Base-by-base conservation (phyloP, 164 flowering plant species). In the Piper longum region DNA sequence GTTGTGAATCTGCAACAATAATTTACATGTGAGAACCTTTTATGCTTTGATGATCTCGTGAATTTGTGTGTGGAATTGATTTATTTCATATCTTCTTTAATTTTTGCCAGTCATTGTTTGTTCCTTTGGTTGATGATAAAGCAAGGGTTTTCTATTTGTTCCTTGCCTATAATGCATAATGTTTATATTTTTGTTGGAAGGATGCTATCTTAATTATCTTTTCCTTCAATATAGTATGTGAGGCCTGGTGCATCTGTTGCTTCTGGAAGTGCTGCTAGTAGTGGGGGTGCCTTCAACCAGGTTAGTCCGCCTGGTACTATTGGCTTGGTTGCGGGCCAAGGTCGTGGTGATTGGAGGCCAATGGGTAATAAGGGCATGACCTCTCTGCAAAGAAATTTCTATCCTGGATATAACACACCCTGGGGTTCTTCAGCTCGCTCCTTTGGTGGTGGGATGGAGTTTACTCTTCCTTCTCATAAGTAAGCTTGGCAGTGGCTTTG, bases 381-480 rank as follows among this genome's bases (percentile, higher is more conserved):
- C 36, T 57, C 75, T 36, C 66, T 81, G 81, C 92, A 84, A 70
- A 87, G 84, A 75, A 72, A 71, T 66, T 85, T 85, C 73, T 86
- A 85, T 64, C 67, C 90, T 51, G 85, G 90, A 42, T 83, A 68
- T 76, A 91, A 86, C 56, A 43, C 70, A 67, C 73, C 85, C n/a
- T n/a, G 96, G 97, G 87, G 76, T 76, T 62, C 77, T 67, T 60
- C 83, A 11, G 95, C 89, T 14, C 84, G 91, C 66, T 91, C 85
- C 66, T 82, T 79, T 76, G 95, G 95, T 44, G 77, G 75, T 58
- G 97, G 98, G 61, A 68, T 81, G 69, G 99, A 95, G 26, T 91
- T 95, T 74, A 91, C 99, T 43, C 97, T 95, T 69, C 98, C 99
- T 66, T 87, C 99, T 69, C 97, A 95, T 78, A 95, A 89, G 99